A percentile compares a stretch with the other conserved stretches of the same genome.
These are phyloP conservation scores for Aspergillus mulundensis DNA, from an alignment of 495 filamentous ascomycete genomes.

Conservation along the genomic window DNA sequence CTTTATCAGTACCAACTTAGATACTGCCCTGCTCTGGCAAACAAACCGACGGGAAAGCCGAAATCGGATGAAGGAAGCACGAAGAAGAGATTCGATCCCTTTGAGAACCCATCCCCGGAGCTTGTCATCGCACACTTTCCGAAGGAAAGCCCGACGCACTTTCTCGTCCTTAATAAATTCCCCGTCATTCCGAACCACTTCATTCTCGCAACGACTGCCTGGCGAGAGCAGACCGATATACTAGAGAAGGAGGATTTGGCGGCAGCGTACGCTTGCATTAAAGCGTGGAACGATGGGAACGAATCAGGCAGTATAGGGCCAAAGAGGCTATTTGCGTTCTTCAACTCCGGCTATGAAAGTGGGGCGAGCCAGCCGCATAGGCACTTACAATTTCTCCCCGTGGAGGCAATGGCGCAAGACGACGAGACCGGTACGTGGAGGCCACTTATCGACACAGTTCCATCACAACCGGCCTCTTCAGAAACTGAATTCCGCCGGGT, in stretches of 20 bases:
- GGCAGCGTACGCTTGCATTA: slow-evolving; percentile 60
- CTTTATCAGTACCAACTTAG: slow-evolving; percentile 66
- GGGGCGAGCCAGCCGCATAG: slow-evolving; percentile 77
- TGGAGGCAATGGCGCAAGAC: slow-evolving; percentile 60
- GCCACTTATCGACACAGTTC: slow-evolving; percentile 52
- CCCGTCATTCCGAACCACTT: slow-evolving; percentile 76
- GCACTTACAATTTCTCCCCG: slow-evolving; percentile 73
- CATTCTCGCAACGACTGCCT: slow-evolving; percentile 66
- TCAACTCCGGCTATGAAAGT: slow-evolving; percentile 74
- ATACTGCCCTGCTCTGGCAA: slow-evolving; percentile 70
- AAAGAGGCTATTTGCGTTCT: slow-evolving; percentile 67
- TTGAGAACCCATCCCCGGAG: slow-evolving; percentile 58
- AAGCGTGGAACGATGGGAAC: slow-evolving; percentile 48
- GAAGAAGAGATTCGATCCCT: slow-evolving; percentile 61
- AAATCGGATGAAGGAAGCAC: slow-evolving; percentile 32
- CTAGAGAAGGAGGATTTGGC: slow-evolving; percentile 63
- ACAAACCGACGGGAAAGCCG: slow-evolving; percentile 57
- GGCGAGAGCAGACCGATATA: slow-evolving; percentile 64
- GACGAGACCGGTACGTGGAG: slow-evolving; percentile 37
- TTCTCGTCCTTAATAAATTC: slow-evolving; percentile 77
- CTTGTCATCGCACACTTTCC: slow-evolving; percentile 60
- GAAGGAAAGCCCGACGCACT: slow-evolving; percentile 49
- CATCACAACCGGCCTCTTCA: slow-evolving; percentile 19
- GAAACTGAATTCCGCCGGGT: slow-evolving; percentile 24
- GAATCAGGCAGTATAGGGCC: slow-evolving; percentile 12